Base-by-base conservation (phyloP, 2,329 filamentous ascomycete species). In the Ceratocystis eucalypticola region DNA sequence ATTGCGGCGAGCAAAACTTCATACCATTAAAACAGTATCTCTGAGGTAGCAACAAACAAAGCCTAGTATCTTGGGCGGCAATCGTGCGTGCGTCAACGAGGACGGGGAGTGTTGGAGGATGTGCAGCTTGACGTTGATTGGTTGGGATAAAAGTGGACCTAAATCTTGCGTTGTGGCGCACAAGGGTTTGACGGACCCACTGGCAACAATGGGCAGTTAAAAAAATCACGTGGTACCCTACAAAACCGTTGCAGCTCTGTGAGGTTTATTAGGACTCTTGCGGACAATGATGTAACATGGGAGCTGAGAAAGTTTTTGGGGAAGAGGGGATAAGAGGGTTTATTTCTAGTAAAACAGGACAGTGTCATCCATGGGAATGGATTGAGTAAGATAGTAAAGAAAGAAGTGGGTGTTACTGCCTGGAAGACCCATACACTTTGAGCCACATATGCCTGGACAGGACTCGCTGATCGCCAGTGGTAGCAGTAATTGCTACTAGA, bases 41-140 rank as follows among this genome's bases (percentile, higher is more conserved):
- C 7, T 10, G 55, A 59, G n/a, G 55, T 37, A 33, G 25, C n/a
- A 7, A 8, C n/a, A 7, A 59, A n/a, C 28, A 59, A 33, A n/a
- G 55, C 17, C 17, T 8, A 59, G 8, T 15, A 37, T 37, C 55
- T 37, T 59, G 28, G 55, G 55, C 55, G 55, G 55, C 55, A 59
- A 59, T 59, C 28, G 28, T 37, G 28, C 55, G 55, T 68, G 67
- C 67, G 64, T 66, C 64, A 20, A 57, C 37, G 57, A 68, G 67
- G 46, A 44, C 67, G 67, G 65, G 64, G 67, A 66, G 67, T 53
- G 50, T 59, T 66, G 67, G 65, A 68, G 67, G 67, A 68, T 61
- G 64, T 62, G 61, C 44, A 59, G 48, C 55, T 64, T 25, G 41
- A 64, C 30, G 64, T 61, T 68, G 64, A 68, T 68, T 68, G 67